These are phyloP conservation scores for Syncephalastrum sp. DNA, from an alignment of 371 early-diverging fungal species.

Conservation along the genomic window DNA sequence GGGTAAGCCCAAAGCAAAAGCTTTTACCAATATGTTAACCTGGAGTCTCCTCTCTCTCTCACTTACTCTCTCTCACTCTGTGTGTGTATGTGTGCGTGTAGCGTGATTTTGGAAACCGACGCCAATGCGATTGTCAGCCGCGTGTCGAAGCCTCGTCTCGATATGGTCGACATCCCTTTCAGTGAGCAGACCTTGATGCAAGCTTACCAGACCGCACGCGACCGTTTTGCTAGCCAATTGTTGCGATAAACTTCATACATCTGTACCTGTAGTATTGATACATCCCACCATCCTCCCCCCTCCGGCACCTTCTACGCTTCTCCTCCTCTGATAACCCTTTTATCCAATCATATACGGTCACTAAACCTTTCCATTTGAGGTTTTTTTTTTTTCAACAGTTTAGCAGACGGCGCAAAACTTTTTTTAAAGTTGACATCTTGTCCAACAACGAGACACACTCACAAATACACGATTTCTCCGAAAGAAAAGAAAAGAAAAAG, in stretches of 20 bases:
- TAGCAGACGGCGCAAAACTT: neutral
- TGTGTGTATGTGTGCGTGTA: constrained; percentile 14
- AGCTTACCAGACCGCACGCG: constrained; percentile 89
- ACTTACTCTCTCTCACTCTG: neutral
- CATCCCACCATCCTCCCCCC: constrained; percentile 18
- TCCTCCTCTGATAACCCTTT: neutral
- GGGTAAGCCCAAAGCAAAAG: constrained; percentile 59
- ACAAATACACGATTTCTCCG: too few relatives aligned
- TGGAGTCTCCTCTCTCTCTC: neutral
- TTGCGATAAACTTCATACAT: constrained; percentile 51
- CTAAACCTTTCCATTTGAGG: too few relatives aligned
- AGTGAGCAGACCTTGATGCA: constrained; percentile 90
- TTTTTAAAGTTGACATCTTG: constrained; percentile 8
- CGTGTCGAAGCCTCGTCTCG: constrained; percentile 87
- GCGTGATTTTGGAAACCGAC: constrained; percentile 88
- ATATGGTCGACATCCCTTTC: constrained; percentile 79
- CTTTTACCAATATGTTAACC: neutral
- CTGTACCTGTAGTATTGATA: constrained; percentile 43
- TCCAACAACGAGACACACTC: constrained; percentile 1
- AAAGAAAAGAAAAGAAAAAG: too few relatives aligned
- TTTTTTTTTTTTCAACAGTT: too few relatives aligned
- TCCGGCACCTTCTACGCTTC: neutral
- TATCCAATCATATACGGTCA: too few relatives aligned
- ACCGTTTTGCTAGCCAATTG: constrained; percentile 79
- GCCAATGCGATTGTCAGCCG: constrained; percentile 83